Base-by-base conservation (phyloP, 1,139 yeast genomes). In the Scheffersomyces quercinus region DNA sequence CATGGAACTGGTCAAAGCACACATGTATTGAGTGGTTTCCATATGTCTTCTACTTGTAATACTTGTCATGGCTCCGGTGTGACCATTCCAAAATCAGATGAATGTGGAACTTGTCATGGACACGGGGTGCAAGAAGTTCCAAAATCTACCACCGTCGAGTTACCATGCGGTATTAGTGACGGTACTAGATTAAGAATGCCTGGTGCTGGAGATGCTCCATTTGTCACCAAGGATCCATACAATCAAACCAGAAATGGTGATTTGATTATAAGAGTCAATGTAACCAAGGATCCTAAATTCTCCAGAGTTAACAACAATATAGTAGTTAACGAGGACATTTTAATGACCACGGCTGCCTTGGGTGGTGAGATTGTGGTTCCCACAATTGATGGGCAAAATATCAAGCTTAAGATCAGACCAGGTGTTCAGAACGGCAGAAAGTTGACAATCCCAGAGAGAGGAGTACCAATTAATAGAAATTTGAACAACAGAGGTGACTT, bases 341-440 rank as follows among this genome's bases (percentile, higher is more conserved):
- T 95, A 39, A 88, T 90, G 83, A 93, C 99, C 1, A 93, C 99
- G 0, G 99, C 99, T 2, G 93, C 97, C 0, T 73, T 93, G 39
- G 99, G 99, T 46, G 99, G 99, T 30, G 83, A 82, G 42, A 78
- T 93, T 28, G 81, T 85, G 38, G 82, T 93, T 11, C 98, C 98
- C 32, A 91, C 98, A 0, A 78, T 93, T 30, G 90, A 85, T 52
- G 90, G 88, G 5, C 82, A 81, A 34, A 75, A 77, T 37, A 73
- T 95, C 47, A 85, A 90, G 62, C 68, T 93, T 45, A 88, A 83
- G 63, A 83, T 95, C n/a, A 83, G 95, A 40, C 73, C 88, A 0
- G 98, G 97, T 1, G 88, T 96, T 1, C 95, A 88, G 60, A 73
- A 79, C 33, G 96, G 95, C 26, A 79, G 83, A 44, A 75, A 75